These are phyloP conservation scores for Lepidium aucheri DNA, from an alignment of 345 rosid species.

Conservation along the genomic window DNA sequence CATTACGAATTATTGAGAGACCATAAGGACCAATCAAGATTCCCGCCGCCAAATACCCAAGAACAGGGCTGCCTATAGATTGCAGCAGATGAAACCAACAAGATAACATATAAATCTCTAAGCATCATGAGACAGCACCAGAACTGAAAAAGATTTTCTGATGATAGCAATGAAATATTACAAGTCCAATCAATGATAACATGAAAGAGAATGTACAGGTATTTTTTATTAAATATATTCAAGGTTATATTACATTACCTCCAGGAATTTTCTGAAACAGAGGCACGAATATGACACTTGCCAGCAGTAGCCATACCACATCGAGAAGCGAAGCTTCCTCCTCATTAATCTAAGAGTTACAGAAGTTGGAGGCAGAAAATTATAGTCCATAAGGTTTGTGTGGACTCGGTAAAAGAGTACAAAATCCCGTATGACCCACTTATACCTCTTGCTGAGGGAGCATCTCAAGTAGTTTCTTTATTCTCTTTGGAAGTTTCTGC, in stretches of 20 bases:
- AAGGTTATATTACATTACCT: conserved; percentile 39
- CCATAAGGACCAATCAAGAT: conserved; percentile 98
- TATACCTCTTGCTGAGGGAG: conserved; percentile 87
- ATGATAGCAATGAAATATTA: background rate
- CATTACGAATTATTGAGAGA: conserved; percentile 91
- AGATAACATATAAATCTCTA: conserved; percentile 6
- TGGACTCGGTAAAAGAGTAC: background rate
- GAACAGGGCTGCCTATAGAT: conserved; percentile 93
- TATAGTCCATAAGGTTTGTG: background rate
- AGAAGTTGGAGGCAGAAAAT: background rate
- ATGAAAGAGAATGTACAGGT: background rate
- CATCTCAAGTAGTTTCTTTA: conserved; percentile 64
- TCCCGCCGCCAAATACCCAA: conserved; percentile 99
- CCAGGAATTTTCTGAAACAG: conserved; percentile 97
- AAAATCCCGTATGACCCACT: background rate
- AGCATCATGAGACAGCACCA: conserved; percentile 4
- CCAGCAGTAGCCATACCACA: conserved; percentile 81
- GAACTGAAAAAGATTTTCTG: conserved; percentile 7
- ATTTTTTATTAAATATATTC: background rate
- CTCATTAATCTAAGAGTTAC: conserved; percentile 59
- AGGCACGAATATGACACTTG: conserved; percentile 98
- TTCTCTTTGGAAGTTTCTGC: conserved; percentile 58
- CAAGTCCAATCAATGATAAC: background rate
- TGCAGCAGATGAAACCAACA: conserved; percentile 30
- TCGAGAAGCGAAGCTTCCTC: conserved; percentile 97